These are phyloP conservation scores for Fragaria iinumae DNA, from an alignment of 306 rosid genomes.

Conservation along the genomic window DNA sequence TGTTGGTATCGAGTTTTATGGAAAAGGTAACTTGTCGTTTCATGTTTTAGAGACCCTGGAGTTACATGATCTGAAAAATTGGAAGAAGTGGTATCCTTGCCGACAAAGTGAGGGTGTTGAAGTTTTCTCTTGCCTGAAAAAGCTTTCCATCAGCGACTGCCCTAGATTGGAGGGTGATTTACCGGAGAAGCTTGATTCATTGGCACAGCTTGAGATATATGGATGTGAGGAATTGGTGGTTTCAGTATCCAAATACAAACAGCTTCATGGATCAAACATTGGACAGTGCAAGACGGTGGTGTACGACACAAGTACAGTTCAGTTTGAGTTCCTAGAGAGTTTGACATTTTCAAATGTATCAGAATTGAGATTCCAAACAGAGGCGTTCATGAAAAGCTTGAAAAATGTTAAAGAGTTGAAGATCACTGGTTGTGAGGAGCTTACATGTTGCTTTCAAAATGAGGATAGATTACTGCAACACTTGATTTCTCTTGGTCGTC, in stretches of 20 bases:
- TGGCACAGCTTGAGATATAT: not conserved
- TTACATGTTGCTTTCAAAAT: too few species aligned
- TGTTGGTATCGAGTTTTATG: not conserved
- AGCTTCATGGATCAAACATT: too few species aligned
- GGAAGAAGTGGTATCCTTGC: not conserved
- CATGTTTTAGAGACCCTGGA: not conserved
- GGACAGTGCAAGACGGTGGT: too few species aligned
- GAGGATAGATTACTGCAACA: too few species aligned
- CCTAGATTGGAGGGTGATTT: not conserved
- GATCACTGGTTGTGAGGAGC: not conserved
- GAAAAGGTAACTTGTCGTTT: not conserved
- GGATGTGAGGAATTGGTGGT: not conserved
- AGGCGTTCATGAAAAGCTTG: not conserved
- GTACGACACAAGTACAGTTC: too few species aligned
- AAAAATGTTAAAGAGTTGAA: too few species aligned
- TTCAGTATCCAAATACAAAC: too few species aligned
- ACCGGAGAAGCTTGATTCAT: conserved; percentile 1
- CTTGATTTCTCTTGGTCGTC: too few species aligned
- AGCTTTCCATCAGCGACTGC: not conserved
- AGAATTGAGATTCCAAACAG: too few species aligned
- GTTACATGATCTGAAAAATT: not conserved
- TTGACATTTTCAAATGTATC: too few species aligned
- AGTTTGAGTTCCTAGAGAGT: too few species aligned
- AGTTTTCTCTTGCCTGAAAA: not conserved
- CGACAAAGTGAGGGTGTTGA: not conserved